Percentiles rank a stretch among this genome's conserved stretches.
Evolutionary conservation across 305 asterid genomes (phyloP).

Genomic region (Fraxinus angustifolia): DNA sequence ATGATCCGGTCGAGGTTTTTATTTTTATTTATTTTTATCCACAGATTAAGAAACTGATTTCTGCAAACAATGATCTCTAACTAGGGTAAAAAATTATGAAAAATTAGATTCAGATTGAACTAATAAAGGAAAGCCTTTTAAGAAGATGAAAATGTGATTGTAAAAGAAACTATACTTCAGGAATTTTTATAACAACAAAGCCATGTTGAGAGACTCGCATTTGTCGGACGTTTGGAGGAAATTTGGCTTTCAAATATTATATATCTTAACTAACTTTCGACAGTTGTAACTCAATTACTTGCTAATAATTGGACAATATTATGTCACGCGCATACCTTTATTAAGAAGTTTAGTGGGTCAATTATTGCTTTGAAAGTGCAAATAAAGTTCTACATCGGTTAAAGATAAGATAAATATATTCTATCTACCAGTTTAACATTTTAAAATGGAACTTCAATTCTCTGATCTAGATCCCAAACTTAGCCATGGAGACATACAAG

Average conservation of each 20-base stretch:
- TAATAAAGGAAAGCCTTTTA: constrained; percentile 1
- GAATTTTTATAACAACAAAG: constrained; percentile 21
- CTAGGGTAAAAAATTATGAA: not conserved
- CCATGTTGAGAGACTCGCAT: constrained; percentile 22
- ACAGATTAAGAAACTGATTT: not conserved
- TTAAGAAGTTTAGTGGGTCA: not conserved
- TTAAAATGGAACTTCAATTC: too few species aligned
- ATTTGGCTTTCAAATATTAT: not conserved
- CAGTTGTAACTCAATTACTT: not conserved
- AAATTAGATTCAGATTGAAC: constrained; percentile 14
- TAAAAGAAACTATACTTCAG: constrained; percentile 27
- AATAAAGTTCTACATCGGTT: not conserved
- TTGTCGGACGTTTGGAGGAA: constrained; percentile 16
- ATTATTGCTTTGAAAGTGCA: not conserved
- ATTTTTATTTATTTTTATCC: not conserved
- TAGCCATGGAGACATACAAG: not conserved
- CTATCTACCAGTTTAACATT: not conserved
- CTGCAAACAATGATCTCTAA: not conserved
- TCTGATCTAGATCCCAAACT: too few species aligned
- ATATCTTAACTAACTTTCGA: constrained; percentile 20
- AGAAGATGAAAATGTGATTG: constrained; percentile 10
- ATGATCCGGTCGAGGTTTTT: constrained; percentile 14
- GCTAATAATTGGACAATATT: not conserved
- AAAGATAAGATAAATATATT: not conserved
- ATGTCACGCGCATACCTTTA: not conserved